Percentiles rank a stretch among this genome's conserved stretches.
These are phyloP conservation scores for Daldinia vernicosa DNA, from an alignment of 495 filamentous ascomycete genomes.

Conservation along the genomic window DNA sequence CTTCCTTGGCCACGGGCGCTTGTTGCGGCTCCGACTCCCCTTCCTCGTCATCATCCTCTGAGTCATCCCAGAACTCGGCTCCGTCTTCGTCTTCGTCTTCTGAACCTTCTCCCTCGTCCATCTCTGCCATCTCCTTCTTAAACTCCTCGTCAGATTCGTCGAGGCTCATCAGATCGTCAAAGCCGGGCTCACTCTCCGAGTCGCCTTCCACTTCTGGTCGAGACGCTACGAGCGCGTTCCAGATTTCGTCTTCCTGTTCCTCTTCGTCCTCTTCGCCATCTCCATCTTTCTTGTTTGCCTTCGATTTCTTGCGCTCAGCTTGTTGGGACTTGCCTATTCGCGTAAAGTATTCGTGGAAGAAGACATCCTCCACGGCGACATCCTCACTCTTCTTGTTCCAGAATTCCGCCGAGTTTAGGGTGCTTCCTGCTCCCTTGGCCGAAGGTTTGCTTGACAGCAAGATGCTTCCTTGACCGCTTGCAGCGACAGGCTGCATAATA, in stretches of 20 bases:
- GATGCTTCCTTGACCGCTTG: conserved; percentile 67
- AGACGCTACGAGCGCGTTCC: conserved; percentile 88
- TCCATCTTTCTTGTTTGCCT: conserved; percentile 59
- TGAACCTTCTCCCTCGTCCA: conserved; percentile 57
- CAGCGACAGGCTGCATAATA: conserved; percentile 93
- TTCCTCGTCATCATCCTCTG: conserved; percentile 58
- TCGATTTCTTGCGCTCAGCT: conserved; percentile 63
- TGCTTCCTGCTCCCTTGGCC: conserved; percentile 58
- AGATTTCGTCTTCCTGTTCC: conserved; percentile 79
- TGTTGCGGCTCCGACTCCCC: conserved; percentile 41
- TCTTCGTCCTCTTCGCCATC: conserved; percentile 61
- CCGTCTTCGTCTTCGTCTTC: conserved; percentile 57
- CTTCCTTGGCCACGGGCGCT: conserved; percentile 31
- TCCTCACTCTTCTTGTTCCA: conserved; percentile 90
- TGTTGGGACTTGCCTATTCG: conserved; percentile 72
- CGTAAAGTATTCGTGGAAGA: conserved; percentile 97
- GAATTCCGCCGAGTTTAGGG: conserved; percentile 87
- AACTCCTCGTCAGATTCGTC: conserved; percentile 59
- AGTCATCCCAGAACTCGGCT: conserved; percentile 54
- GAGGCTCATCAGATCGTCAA: conserved; percentile 53
- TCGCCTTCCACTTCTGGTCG: conserved; percentile 78
- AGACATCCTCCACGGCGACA: conserved; percentile 88
- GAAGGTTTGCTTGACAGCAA: conserved; percentile 67
- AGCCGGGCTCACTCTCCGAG: conserved; percentile 63
- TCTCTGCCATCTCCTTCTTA: conserved; percentile 62